Base-by-base conservation (phyloP, 2,329 filamentous ascomycete species). In the Domatiomyces catenatus region DNA sequence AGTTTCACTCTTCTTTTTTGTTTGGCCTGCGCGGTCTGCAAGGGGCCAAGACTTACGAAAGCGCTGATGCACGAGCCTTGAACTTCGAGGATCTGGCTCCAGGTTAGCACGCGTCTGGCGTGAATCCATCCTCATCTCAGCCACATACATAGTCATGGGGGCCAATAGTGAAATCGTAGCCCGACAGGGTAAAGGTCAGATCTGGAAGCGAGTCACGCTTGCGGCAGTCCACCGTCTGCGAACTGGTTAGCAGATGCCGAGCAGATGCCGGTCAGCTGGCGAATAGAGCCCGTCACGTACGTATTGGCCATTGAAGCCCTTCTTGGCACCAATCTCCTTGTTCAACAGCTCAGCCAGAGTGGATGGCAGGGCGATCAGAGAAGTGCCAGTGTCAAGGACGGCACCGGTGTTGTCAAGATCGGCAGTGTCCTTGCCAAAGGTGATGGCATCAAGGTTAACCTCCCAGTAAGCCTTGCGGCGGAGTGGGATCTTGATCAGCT, bases 401-500 rank as follows among this genome's bases (percentile, higher is more conserved):
- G 88, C 86, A 72, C 92, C 93, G 52, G 88, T 95, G 75, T 86
- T 80, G 58, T 96, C 90, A 58, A 96, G 81, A 69, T 94, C 84
- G 54, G 89, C 89, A 59, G 80, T 82, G 64, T 85, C 79, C 49
- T 89, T 77, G 61, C 92, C 93, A 58, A 95, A 87, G 50, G 84
- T 81, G 71, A 98, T 92, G 57, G 87, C 77, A 63, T 96, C 83
- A 55, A 98, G 81, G 63, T 96, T 89, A 50, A 98, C 90, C 77
- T 98, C 92, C 92, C 92, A 98, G 79, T 98, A 98, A 47, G 92
- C 92, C 83, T 96, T 96, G 67, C 92, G 86, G 69, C 92, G 86
- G 61, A 98, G 80, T 50, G 92, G 92, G 60, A 98, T 87, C 69
- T 88, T 93, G 66, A 82, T 86, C 63, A 98, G 78, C 69, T 96